Conservation (phyloP, 257 asterid species). For the Craterostigma plantagineum region DNA sequence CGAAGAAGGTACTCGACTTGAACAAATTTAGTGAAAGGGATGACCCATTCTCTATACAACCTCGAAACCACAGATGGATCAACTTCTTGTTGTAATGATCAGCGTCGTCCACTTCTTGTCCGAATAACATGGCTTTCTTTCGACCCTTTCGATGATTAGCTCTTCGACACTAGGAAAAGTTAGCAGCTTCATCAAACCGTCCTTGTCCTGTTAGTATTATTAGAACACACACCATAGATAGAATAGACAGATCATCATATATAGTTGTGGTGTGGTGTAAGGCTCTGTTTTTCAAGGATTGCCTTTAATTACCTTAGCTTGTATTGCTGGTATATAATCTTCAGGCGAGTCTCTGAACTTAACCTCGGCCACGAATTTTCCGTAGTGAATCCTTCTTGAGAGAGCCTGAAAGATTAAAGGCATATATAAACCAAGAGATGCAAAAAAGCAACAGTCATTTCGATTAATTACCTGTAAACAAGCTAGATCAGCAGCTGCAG, state of each 20-base stretch:
- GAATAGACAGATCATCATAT: too few relatives aligned
- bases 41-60: constrained; percentile 61
- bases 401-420: constrained; percentile 53
- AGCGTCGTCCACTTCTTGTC: constrained; percentile 50
- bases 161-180: constrained; percentile 68
- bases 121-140: constrained; percentile 52
- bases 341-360: constrained; percentile 49
- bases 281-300: too few relatives aligned
- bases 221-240: neutral
- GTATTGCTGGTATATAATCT: constrained; percentile 52
- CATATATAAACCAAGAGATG: too few relatives aligned
- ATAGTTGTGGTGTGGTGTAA: too few relatives aligned
- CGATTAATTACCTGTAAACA: constrained; percentile 60
- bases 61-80: constrained; percentile 33
- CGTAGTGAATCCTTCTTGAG: constrained; percentile 75
- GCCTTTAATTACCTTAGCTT: constrained; percentile 33
- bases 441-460: too few relatives aligned
- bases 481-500: constrained; percentile 46
- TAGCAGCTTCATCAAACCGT: constrained; percentile 47
- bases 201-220: constrained; percentile 65
- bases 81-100: constrained; percentile 28
- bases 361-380: constrained; percentile 83
- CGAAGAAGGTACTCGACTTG: constrained; percentile 72
- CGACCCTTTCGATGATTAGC: constrained; percentile 54
- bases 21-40: constrained; percentile 69